Evolutionary conservation across 176 grass and related monocot genomes (phyloP).

Genomic region (Oryza coarctata): DNA sequence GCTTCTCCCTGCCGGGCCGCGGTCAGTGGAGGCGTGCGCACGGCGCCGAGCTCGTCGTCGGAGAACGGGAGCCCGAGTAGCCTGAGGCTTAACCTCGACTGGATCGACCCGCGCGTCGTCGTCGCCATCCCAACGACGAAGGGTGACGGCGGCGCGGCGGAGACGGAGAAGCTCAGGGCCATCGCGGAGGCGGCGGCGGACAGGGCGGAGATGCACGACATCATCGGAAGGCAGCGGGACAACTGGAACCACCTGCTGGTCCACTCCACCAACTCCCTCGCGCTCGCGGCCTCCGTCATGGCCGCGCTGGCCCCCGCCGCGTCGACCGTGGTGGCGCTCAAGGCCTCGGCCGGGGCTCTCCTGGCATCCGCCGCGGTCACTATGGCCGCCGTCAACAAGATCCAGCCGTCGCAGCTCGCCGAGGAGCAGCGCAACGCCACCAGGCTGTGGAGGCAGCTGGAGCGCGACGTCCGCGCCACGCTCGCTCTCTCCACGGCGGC

Average conservation of each 20-base stretch:
- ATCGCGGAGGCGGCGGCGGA: slow-evolving; percentile 53
- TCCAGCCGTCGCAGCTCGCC: slow-evolving; percentile 75
- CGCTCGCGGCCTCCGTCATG: slow-evolving; percentile 45
- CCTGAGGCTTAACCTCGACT: neutral
- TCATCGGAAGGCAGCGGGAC: slow-evolving; percentile 58
- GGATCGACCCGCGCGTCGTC: neutral
- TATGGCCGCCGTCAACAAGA: slow-evolving; percentile 48
- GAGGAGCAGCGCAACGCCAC: slow-evolving; percentile 74
- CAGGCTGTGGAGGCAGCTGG: slow-evolving; percentile 45
- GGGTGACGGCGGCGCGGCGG: neutral
- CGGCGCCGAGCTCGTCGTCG: neutral
- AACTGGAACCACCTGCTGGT: slow-evolving; percentile 81
- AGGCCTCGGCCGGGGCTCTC: slow-evolving; percentile 19
- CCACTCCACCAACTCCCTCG: slow-evolving; percentile 56
- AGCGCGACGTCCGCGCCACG: slow-evolving; percentile 25
- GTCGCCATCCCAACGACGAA: neutral
- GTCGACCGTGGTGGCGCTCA: slow-evolving; percentile 8
- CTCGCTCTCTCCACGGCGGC: neutral
- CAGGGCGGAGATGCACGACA: slow-evolving; percentile 64
- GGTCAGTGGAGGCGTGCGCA: neutral
- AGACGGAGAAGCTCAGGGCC: slow-evolving; percentile 34
- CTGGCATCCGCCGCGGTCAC: slow-evolving; percentile 34
- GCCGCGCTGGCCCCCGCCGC: slow-evolving; percentile 39
- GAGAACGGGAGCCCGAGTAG: neutral
- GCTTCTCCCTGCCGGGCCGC: neutral